Evolutionary conservation across 805 yeast species (phyloP), one percentile per base, ranked within the genome.

Genomic region (Hyphopichia homilentoma): DNA sequence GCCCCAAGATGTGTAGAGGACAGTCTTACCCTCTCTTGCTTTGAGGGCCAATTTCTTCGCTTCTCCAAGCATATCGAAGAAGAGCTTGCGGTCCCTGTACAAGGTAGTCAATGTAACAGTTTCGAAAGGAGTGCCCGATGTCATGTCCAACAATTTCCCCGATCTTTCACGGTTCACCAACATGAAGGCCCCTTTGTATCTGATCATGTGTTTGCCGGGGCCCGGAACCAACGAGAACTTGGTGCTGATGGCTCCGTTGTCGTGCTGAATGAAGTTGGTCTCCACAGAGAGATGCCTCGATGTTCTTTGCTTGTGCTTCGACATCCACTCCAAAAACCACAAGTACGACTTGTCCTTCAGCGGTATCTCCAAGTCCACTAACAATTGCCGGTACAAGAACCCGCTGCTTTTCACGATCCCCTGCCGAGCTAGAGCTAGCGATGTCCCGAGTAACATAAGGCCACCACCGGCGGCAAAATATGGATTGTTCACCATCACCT

Each of bases 381-480:
- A 64, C 65, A 93, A 56, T 49, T 86, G 89, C 25, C 95, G 74
- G 54, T 89, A 86, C 5, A 85, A 54, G 27, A 93, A 72, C 2
- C 77, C 66, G 2, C 90, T 77, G 1, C 78, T 64, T 31, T 81
- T 72, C 27, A 75, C 66, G 1, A 82, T 57, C 1, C 86, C 87
- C 36, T 75, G 79, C 30, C 96, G 68, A 0, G 86, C 79, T 6
- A 87, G 46, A 0, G 96, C 95, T 21, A 93, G 59, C 1, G 81
- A 82, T 0, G 95, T 88, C n/a, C 98, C 98, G 2, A 93, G 65
- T 3, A 89, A 66, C 98, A 93, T 93, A 25, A 93, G 66, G 0
- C 98, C 98, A 47, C 97, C 96, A 50, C 98, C 98, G 0, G 97
- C 98, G 1, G 97, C 93, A 65, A 93, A 90, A 57, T 87, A 88